Base-by-base conservation (phyloP, 768 basidiomycete genomes). In the Russula ochroleuca region DNA sequence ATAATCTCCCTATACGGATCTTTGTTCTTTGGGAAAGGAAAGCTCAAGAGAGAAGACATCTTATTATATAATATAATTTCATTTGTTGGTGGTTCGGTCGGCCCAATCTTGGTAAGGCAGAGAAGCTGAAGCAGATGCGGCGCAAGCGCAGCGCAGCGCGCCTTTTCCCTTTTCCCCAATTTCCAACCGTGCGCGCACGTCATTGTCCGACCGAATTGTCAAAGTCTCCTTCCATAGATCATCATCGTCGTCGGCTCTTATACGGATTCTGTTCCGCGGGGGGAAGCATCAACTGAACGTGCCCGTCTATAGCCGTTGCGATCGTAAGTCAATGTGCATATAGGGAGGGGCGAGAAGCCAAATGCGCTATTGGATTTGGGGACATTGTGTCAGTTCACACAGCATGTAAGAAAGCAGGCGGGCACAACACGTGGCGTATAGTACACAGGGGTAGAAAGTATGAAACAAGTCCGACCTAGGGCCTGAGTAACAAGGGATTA, bases 361-460 rank as follows among this genome's bases (percentile, higher is more conserved):
- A 61, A 53, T 63, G 62, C 37, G 63, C 51, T 55, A 54, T 59
- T 59, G 57, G 50, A 58, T 63, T 35, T 45, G 28, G 50, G 23
- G 17, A 53, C 40, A 25, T 45, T 17, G 41, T 28, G 41, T 57
- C 38, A 55, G 40, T 35, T 35, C 61, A 57, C 54, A 63, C 25
- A 53, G 45, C 52, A 55, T 45, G 58, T 59, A 47, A 14, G 31
- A 45, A 37, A 55, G 58, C 41, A 48, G 47, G 51, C 57, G 57
- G 45, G 50, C 50, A 63, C 38, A 54, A 48, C 57, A 64, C 52
- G 45, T 61, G 60, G 59, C 37, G 35, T 54, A 64, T 53, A 38
- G 63, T 59, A 59, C 62, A 63, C 58, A 55, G 58, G 63, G 57
- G 57, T 25, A n/a, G 23, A 17, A n/a, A 25, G 8, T 19, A 28